Evolutionary conservation across 768 basidiomycete species (phyloP), one percentile per base, ranked within the genome.

Genomic region (Coprinopsis strossmayeri): DNA sequence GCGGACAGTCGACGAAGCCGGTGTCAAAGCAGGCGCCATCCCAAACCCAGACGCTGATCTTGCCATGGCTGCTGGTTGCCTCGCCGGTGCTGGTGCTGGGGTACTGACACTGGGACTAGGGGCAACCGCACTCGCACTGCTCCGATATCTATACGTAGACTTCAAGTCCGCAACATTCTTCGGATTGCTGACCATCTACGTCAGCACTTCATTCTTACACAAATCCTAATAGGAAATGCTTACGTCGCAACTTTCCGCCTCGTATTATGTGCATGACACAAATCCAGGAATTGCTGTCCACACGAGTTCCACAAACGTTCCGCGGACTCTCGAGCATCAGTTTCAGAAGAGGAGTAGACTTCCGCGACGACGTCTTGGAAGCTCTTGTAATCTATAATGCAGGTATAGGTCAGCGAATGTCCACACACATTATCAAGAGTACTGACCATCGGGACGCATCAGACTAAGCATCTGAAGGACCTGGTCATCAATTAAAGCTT

Each of bases 231-330:
- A 10, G 37, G 18, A 18, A 17, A 38, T 5, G 10, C 37, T 13
- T 21, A 38, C 37, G 9, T 38, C 12, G 37, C 17, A n/a, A 42
- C 24, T 12, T 5, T 9, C 21, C 18, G 48, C 30, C 2, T 44
- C 26, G 17, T 38, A 5, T 4, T 44, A 41, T 13, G 45, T 45
- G 18, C n/a, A n/a, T n/a, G n/a, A n/a, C 49, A 50, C 24, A 41
- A 27, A n/a, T 34, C 17, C 2, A 50, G 34, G 13, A 50, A 50
- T 1, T 21, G 21, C 43, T 50, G 30, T n/a, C 49, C 49, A 17
- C 27, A 45, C 2, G 18, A 4, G 10, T 15, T 12, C 42, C 43
- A 50, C n/a, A 45, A 20, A 3, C 17, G 4, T 13, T 50, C 42
- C 3, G 49, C 49, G 11, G 3, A 24, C 13, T 13, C 21, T 12